A percentile compares a stretch with the other conserved stretches of the same genome.
These are phyloP conservation scores for Porcisia deanei DNA, from an alignment of 208 protist species.

Conservation along the genomic window DNA sequence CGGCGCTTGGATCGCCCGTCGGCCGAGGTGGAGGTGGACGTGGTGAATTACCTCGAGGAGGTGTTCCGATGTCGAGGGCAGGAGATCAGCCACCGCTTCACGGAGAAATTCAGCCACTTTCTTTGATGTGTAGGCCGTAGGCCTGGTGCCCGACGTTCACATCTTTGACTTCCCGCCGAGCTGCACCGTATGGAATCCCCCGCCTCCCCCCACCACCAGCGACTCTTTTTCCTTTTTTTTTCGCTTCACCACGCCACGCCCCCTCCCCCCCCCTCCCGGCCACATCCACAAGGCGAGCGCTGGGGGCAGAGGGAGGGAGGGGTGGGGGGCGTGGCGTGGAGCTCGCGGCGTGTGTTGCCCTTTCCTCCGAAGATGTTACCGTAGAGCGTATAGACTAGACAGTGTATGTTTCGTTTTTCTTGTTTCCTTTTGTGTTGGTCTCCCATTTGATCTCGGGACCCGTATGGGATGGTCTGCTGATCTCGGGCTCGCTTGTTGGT, in stretches of 20 bases:
- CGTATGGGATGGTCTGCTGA: too few species aligned
- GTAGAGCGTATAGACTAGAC: not conserved
- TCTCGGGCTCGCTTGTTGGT: too few species aligned
- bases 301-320: not conserved
- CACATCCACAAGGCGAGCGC: not conserved
- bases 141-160: not conserved
- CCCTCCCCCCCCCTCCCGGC: not conserved
- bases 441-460: too few species aligned
- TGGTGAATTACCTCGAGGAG: slow-evolving; percentile 68
- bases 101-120: slow-evolving; percentile 45
- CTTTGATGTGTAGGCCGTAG: slow-evolving; percentile 21
- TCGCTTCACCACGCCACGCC: not conserved
- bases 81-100: slow-evolving; percentile 51
- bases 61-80: slow-evolving; percentile 57
- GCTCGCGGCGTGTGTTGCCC: not conserved
- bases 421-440: too few species aligned
- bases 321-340: too few species aligned
- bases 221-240: slow-evolving; percentile 7
- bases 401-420: too few species aligned
- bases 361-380: not conserved
- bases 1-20: slow-evolving; percentile 75
- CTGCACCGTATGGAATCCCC: not conserved
- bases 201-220: too few species aligned
- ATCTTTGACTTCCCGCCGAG: not conserved
- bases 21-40: slow-evolving; percentile 69